Evolutionary conservation across 495 filamentous ascomycete species (phyloP).

Genomic region (Penicillium canariense): DNA sequence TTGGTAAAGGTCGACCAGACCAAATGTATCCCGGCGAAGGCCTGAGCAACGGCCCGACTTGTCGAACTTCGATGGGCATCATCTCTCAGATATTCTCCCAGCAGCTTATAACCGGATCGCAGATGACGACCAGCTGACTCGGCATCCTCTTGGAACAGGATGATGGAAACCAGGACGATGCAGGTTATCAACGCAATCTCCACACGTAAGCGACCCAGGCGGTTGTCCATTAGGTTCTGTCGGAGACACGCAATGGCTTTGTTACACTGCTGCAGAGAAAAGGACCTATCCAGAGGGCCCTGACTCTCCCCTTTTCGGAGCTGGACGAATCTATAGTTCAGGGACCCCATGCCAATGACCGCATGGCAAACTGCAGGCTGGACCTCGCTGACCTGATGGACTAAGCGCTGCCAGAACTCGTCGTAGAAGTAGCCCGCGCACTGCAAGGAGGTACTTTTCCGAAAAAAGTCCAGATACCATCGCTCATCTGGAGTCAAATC

Average conservation of each 20-base stretch:
- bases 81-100: conserved; percentile 9
- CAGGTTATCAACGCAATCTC: conserved; percentile 37
- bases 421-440: conserved; percentile 41
- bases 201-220: background rate
- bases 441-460: conserved; percentile 30
- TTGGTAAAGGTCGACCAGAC: background rate
- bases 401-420: conserved; percentile 50
- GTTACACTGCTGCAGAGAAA: conserved; percentile 47
- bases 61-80: background rate
- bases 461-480: conserved; percentile 18
- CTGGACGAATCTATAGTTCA: conserved; percentile 36
- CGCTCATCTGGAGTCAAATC: conserved; percentile 12
- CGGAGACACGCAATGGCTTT: conserved; percentile 33
- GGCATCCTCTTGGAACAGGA: conserved; percentile 46
- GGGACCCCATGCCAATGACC: conserved; percentile 39
- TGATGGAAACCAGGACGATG: conserved; percentile 45
- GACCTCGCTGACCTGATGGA: conserved; percentile 48
- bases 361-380: conserved; percentile 53
- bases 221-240: conserved; percentile 11
- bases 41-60: background rate
- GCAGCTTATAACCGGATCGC: conserved; percentile 5
- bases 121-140: conserved; percentile 28
- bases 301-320: background rate
- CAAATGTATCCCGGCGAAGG: background rate
- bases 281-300: background rate